phyloP scores from a whole-genome alignment of 2,329 filamentous ascomycete genomes.

The Clonostachys solani region DNA sequence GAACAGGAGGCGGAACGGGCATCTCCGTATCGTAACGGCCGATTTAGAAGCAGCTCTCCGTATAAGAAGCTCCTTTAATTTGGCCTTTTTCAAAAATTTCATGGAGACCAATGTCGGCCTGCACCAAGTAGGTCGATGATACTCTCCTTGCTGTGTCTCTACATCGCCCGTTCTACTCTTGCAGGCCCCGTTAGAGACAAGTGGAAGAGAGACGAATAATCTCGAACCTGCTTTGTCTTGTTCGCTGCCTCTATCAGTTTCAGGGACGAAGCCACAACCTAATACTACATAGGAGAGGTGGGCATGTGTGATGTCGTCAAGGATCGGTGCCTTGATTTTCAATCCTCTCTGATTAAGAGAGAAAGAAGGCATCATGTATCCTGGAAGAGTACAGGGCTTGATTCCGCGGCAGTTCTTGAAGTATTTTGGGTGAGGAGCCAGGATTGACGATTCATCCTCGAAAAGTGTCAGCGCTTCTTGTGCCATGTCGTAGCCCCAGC shows the following conservation, averaged over 20 bases:
- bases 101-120: neutral
- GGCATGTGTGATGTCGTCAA: conserved; percentile 1
- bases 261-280: neutral
- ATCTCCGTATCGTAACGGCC: neutral
- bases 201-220: neutral
- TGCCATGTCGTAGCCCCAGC: conserved; percentile 5
- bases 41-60: neutral
- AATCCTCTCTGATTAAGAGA: conserved; percentile 1
- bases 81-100: neutral
- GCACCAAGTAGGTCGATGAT: conserved; percentile 1
- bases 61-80: neutral
- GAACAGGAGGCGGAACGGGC: neutral
- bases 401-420: neutral
- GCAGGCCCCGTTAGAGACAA: conserved; percentile 1
- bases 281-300: conserved; percentile 1
- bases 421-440: neutral
- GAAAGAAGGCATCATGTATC: neutral
- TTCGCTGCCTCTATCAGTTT: neutral
- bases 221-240: neutral
- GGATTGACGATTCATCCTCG: conserved; percentile 1
- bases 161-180: neutral
- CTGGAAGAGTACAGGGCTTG: neutral
- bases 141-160: neutral
- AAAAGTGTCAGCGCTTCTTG: neutral
- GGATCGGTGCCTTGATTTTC: neutral